Base-by-base conservation (phyloP, 2,329 filamentous ascomycete genomes). In the Sporothrix globosa region DNA sequence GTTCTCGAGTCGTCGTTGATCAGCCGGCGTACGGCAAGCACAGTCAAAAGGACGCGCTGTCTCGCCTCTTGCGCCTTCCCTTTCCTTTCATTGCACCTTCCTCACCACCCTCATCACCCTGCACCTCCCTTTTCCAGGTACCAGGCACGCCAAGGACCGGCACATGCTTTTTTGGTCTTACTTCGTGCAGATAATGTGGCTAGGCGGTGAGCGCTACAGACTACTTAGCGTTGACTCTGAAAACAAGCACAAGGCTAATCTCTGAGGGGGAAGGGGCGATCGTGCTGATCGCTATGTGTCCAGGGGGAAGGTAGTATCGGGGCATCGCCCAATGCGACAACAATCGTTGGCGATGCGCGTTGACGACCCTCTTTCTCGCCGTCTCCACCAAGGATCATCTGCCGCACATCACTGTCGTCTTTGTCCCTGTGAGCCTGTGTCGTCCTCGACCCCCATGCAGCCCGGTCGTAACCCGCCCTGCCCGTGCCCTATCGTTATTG, bases 251-350 rank as follows among this genome's bases (percentile, higher is more conserved):
- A 19, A 63, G 58, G 39, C 58, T 63, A 63, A 63, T 63, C 58
- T 61, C 58, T 46, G 24, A 17, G 9, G 41, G 61, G 61, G 24
- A 48, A 50, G 61, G 60, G 61, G 46, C 6, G 44, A 65, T 65
- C 41, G 46, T 19, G 63, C 46, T 53, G 63, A 66, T 66, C 63
- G 63, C 44, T 66, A 44, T 48, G 30, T 54, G 65, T 67, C 27
- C 30, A 19, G 65, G 65, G 65, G 50, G 65, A 67, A 67, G 65
- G 65, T 67, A 67, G 65, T 67, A 67, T 67, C 24, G 48, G 48
- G 19, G 14, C 54, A 39, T 30, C 14, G 24, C 24, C 44, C 21
- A 44, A 50, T 50, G 61, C 44, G 14, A 50, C 44, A 4, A 21
- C 54, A 60, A 34, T 34, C 50, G 50, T 19, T 53, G 50, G 34